Evolutionary conservation across 768 basidiomycete species (phyloP).

Genomic region (Ramaria sp.): DNA sequence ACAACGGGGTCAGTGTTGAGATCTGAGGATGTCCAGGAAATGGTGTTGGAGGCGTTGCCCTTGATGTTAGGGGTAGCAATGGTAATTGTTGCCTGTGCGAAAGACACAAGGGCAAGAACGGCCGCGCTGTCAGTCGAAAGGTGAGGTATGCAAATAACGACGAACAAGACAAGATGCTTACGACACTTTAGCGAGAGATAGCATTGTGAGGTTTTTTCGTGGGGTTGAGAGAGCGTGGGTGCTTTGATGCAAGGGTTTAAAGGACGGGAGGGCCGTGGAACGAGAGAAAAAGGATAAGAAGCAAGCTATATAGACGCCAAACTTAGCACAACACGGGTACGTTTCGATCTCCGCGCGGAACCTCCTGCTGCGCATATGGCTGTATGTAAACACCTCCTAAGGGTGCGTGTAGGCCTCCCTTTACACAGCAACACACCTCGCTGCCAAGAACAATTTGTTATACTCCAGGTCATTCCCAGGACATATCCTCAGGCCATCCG

Average conservation of each 20-base stretch:
- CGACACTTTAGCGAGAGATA: not conserved
- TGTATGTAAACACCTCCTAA: no score
- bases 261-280: not conserved
- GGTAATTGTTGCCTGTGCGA: slow-evolving; percentile 4
- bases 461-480: no score
- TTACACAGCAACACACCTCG: no score
- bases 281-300: not conserved
- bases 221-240: not conserved
- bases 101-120: slow-evolving; percentile 4
- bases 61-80: not conserved
- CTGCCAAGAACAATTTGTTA: no score
- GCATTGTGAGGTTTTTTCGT: not conserved
- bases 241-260: not conserved
- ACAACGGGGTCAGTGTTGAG: not conserved
- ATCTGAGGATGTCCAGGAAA: slow-evolving; percentile 4
- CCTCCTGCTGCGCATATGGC: no score
- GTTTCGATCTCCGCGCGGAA: not conserved
- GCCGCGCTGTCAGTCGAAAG: not conserved
- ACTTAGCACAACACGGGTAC: not conserved
- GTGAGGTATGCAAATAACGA: not conserved
- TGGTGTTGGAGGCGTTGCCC: not conserved
- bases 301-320: not conserved
- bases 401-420: no score
- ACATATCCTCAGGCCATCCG: no score
- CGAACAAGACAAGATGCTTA: not conserved